Evolutionary conservation across 495 filamentous ascomycete species (phyloP), one percentile per base, ranked within the genome.

Genomic region (Penicillium soppii): DNA sequence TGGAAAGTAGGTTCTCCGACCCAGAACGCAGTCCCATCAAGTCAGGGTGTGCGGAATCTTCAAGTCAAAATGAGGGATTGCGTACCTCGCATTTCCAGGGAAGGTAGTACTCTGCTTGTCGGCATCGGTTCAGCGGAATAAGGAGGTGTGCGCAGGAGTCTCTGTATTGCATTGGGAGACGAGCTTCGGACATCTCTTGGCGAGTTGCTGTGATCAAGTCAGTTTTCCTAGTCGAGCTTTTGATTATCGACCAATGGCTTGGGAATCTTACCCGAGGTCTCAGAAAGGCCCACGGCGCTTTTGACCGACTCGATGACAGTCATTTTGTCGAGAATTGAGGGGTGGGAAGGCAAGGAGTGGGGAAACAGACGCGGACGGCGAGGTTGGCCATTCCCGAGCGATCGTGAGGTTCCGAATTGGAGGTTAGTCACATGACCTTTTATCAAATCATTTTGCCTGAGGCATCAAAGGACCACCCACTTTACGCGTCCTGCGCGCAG

Each of bases 21-120:
- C 5, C 29, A 5, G 10, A 32, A 32, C 7, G 36, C 26, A 16
- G 13, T 30, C 7, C 3, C 6, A 22, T 30, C 35, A 13, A 10
- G 23, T 17, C 25, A 10, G 13, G 12, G 23, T 37, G 32, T 10
- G 39, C 5, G 26, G 21, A 30, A 13, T 12, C 25, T 50, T 27
- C n/a, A n/a, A n/a, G 9, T 30, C n/a, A 19, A 17, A 29, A 43
- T 29, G 42, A 25, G 43, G 33, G 36, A 43, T 27, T 8, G 59
- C 88, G 61, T 82, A 97, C 94, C 84, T 89, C 84, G 71, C 94
- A 98, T 81, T 92, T 95, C 94, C 94, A 98, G 17, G 94, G 91
- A 65, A 97, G 68, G 74, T 96, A 97, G 73, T 88, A 97, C 51
- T 90, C 86, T 50, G 95, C 87, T 73, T 82, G 82, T 43, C 94